These are phyloP conservation scores for Vigna hirtella DNA, from an alignment of 306 rosid species.

Conservation along the genomic window DNA sequence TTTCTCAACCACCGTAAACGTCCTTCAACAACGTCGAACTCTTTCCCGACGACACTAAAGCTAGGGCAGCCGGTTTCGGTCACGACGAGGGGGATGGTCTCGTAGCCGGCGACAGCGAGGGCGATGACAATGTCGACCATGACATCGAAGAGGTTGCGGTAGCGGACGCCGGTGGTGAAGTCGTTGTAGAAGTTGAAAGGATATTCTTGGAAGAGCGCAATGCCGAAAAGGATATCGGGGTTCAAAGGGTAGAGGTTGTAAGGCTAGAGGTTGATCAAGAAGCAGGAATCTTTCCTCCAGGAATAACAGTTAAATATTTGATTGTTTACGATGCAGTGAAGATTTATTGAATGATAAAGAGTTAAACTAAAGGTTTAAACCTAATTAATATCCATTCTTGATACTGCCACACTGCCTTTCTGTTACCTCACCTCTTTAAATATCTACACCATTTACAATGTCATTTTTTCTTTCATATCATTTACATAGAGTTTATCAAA, in stretches of 20 bases:
- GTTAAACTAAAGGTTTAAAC: neutral
- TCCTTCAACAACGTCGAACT: conserved; percentile 50
- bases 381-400: too few relatives aligned
- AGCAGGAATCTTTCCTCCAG: conserved; percentile 84
- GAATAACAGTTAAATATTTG: conserved; percentile 50
- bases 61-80: conserved; percentile 95
- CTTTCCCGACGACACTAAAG: conserved; percentile 46
- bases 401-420: too few relatives aligned
- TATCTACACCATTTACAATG: too few relatives aligned
- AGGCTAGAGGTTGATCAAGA: conserved; percentile 83
- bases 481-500: too few relatives aligned
- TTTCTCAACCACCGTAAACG: too few relatives aligned
- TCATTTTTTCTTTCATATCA: too few relatives aligned
- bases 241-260: conserved; percentile 71
- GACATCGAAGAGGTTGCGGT: conserved; percentile 77
- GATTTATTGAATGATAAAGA: conserved; percentile 46
- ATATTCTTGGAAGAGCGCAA: conserved; percentile 74
- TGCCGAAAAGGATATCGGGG: conserved; percentile 70
- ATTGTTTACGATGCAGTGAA: conserved; percentile 45
- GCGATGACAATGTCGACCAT: conserved; percentile 75
- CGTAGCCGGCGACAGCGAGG: conserved; percentile 66
- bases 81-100: conserved; percentile 55
- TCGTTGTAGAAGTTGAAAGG: conserved; percentile 85
- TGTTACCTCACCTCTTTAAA: too few relatives aligned
- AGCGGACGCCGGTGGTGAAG: conserved; percentile 71